Evolutionary conservation across 2,329 filamentous ascomycete genomes (phyloP).

Genomic region (Periglandula ipomoeae): DNA sequence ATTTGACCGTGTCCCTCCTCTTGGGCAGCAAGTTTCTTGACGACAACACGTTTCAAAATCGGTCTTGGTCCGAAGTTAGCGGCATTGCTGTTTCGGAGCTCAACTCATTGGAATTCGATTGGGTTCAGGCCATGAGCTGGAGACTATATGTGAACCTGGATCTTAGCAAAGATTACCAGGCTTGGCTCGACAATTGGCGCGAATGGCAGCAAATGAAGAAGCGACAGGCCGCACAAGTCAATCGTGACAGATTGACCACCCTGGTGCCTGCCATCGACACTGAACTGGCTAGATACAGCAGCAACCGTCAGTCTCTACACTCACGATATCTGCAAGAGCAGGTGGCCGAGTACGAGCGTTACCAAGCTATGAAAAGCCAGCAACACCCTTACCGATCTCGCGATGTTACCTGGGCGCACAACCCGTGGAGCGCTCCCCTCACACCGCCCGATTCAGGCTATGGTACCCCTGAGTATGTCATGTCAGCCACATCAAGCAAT

Average conservation of each 20-base stretch:
- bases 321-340: constrained; percentile 46
- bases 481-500: constrained; percentile 46
- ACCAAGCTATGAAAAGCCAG: constrained; percentile 35
- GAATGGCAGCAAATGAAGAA: constrained; percentile 49
- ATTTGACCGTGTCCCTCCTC: constrained; percentile 76
- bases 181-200: constrained; percentile 52
- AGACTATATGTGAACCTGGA: constrained; percentile 79
- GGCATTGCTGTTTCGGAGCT: constrained; percentile 77
- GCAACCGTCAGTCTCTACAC: constrained; percentile 27
- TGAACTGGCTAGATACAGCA: constrained; percentile 30
- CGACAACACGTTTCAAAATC: constrained; percentile 96
- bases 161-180: constrained; percentile 60
- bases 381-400: constrained; percentile 32
- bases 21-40: constrained; percentile 93
- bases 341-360: constrained; percentile 43
- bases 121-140: constrained; percentile 77
- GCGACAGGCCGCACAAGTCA: constrained; percentile 37
- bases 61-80: constrained; percentile 92
- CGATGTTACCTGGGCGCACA: constrained; percentile 36
- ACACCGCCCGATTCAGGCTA: constrained; percentile 55
- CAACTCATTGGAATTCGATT: constrained; percentile 79
- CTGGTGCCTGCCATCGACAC: constrained; percentile 39
- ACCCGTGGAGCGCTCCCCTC: constrained; percentile 39
- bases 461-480: constrained; percentile 49
- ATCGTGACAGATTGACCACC: constrained; percentile 40